Conservation (phyloP, 2,329 filamentous ascomycete species). For the Mycosphaerella arachidis region DNA sequence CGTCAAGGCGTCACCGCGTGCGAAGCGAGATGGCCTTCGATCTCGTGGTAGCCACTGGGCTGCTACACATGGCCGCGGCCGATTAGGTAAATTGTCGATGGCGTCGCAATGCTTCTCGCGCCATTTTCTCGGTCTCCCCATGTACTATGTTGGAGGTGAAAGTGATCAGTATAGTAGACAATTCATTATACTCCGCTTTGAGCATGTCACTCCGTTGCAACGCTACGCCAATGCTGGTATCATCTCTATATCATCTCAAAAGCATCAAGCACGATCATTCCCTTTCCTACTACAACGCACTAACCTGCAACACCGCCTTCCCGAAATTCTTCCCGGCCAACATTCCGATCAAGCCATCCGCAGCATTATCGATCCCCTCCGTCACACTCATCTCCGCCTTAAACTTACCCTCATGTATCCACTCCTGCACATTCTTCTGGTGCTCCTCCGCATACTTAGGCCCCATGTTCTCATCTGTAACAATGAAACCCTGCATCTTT, state of each 20-base stretch:
- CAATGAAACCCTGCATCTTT: slow-evolving; percentile 72
- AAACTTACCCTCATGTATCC: slow-evolving; percentile 71
- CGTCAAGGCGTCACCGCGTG: no score
- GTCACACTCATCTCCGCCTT: slow-evolving; percentile 66
- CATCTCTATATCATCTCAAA: background rate
- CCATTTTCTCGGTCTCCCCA: no score
- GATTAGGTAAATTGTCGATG: no score
- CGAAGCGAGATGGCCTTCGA: no score
- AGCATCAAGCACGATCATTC: background rate
- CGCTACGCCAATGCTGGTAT: background rate
- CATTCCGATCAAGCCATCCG: slow-evolving; percentile 70
- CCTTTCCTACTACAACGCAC: slow-evolving; percentile 3
- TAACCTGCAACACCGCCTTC: slow-evolving; percentile 73
- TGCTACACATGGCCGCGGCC: no score
- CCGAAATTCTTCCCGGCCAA: slow-evolving; percentile 77
- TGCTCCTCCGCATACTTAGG: slow-evolving; percentile 65
- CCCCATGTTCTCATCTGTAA: slow-evolving; percentile 59
- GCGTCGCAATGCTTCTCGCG: no score
- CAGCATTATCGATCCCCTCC: slow-evolving; percentile 71
- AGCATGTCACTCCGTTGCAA: no score
- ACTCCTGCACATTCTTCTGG: slow-evolving; percentile 69
- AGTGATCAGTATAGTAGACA: no score
- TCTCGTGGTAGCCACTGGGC: no score
- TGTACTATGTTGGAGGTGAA: no score
- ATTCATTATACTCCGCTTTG: no score